Evolutionary conservation across 768 basidiomycete species (phyloP).

Genomic region (Mycena crocata): DNA sequence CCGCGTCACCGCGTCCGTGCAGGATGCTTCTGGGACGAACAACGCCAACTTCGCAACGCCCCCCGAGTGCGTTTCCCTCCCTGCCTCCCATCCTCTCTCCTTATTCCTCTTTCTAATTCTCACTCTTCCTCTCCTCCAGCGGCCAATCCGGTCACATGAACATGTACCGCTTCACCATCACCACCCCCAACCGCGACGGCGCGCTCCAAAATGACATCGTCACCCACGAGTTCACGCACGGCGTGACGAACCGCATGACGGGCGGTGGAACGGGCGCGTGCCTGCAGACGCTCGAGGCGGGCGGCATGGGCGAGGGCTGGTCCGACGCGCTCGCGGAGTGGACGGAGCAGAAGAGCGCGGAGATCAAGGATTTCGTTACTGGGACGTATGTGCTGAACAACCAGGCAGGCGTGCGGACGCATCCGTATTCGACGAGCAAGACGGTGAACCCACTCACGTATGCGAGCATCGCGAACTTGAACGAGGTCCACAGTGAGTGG

Average conservation of each 20-base stretch:
- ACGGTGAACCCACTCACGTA: slow-evolving; percentile 48
- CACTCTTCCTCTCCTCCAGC: too few species aligned
- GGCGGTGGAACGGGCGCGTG: slow-evolving; percentile 67
- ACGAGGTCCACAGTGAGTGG: slow-evolving; percentile 42
- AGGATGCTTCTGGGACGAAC: slow-evolving; percentile 58
- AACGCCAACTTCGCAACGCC: slow-evolving; percentile 60
- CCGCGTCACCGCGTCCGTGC: slow-evolving; percentile 63
- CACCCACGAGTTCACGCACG: slow-evolving; percentile 58
- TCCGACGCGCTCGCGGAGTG: slow-evolving; percentile 64
- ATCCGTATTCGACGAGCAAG: slow-evolving; percentile 57
- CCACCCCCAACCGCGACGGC: slow-evolving; percentile 13
- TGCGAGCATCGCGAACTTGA: slow-evolving; percentile 41
- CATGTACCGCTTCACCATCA: too few species aligned
- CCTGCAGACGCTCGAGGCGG: slow-evolving; percentile 70
- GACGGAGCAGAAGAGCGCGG: slow-evolving; percentile 42
- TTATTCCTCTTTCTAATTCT: too few species aligned
- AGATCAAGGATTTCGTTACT: slow-evolving; percentile 37
- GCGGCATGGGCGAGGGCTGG: slow-evolving; percentile 80
- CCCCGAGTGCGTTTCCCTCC: too few species aligned
- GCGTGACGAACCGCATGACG: slow-evolving; percentile 55
- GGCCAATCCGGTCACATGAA: too few species aligned
- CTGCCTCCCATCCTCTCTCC: too few species aligned
- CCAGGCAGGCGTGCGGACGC: slow-evolving; percentile 54
- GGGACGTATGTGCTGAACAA: slow-evolving; percentile 56
- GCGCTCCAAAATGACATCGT: slow-evolving; percentile 18